Evolutionary conservation across 2,329 filamentous ascomycete genomes (phyloP), one percentile per base, ranked within the genome.

Genomic region (Camillea tinctor): DNA sequence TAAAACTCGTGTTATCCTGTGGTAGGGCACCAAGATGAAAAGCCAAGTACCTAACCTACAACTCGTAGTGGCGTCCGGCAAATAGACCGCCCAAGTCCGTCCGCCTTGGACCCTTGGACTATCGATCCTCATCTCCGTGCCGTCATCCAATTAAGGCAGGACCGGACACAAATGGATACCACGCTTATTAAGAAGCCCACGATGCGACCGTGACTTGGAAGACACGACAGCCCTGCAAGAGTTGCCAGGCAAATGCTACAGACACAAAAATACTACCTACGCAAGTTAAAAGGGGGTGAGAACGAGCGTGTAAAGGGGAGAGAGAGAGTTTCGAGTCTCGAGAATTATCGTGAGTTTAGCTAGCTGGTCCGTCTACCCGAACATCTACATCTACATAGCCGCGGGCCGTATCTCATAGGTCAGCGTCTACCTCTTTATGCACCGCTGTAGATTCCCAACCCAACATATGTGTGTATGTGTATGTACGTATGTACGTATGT

Each of bases 81-180:
- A 15, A 44, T 44, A 44, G 36, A 15, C 36, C 36, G 36, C 36
- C 36, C 17, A 44, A 44, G 36, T 7, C 11, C 36, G 36, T 44
- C 36, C 36, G 36, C 36, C 36, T 44, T 23, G 51, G 51, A 22
- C 7, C 19, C 49, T 51, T 21, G 4, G 49, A 19, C 23, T 55
- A 50, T 50, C 23, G 54, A 55, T 50, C 36, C 23, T 50, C 54
- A 55, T 55, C 54, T 55, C 54, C 54, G 54, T 20, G 54, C 36
- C 48, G 40, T 11, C 21, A 19, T 24, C 54, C 54, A 55, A 50
- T 55, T 22, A 50, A 50, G 40, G 44, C 54, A 19, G 21, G 19
- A 7, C 36, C 54, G 20, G 20, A 26, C 19, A 49, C 23, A n/a
- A 3, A 13, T 50, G 20, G 40, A 30, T 7, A 48, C 21, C 40